Evolutionary conservation across 1,139 yeast genomes (phyloP), one percentile per base, ranked within the genome.

Genomic region (Yamadazyma sp.): DNA sequence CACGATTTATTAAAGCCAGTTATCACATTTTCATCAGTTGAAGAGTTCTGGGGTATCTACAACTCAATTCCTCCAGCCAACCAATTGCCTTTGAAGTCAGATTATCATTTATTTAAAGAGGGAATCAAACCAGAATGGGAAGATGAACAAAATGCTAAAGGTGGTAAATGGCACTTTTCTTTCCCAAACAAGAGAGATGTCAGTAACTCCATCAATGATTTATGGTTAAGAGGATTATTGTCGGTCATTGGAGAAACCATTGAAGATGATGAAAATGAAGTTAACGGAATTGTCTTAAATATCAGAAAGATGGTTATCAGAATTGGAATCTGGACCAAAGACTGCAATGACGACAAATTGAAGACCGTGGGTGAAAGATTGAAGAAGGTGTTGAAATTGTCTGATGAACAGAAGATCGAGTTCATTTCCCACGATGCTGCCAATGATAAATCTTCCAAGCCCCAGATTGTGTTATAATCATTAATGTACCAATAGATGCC

Each of bases 81-180:
- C 51, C 96, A 89, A 61, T 77, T 92, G 59, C 97, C 97, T 48
- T 64, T 84, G 54, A 87, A 85, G 66, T 86, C 97, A 11, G 98
- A 94, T 65, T 92, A 92, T 70, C 96, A 94, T 62, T 80, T 92
- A 59, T 92, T 94, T 75, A 86, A 92, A 69, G 86, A 86, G 60
- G 96, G 92, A 40, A 82, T 94, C 55, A 86, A 89, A 64, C 99
- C 98, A 41, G 97, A 92, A 73, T 92, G 99, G 99, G 99, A 92
- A 74, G 97, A 92, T 66, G 74, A 70, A 40, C 78, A 80, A 52
- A 94, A 94, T 69, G 66, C 89, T 46, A 76, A 82, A 53, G 98
- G 99, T 59, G 98, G 98, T 56, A 88, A 87, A 69, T 92, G 97
- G 96, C 76, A 67, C 54, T 69, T 57, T 48, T 77, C 87, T 30